Base-by-base conservation (phyloP, 192 early-diverging fungal species). In the Coemansia sp. region DNA sequence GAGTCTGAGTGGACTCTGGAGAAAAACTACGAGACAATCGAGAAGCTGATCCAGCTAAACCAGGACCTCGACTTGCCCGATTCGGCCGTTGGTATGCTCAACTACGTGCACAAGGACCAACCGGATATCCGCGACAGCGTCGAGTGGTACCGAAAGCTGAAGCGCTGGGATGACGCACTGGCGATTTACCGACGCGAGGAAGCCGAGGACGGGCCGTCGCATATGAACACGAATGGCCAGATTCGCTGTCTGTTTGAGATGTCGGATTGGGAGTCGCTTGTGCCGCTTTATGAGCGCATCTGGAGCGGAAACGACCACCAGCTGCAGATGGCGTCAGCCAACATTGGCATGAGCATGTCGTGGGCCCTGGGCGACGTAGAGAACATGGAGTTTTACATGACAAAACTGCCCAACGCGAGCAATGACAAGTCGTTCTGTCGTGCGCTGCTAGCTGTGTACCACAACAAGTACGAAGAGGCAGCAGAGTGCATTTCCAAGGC, bases 61-160 rank as follows among this genome's bases (percentile, higher is more conserved):
- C 91, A 95, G 63, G 83, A 91, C 24, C 81, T 98, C 17, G 92
- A 96, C 65, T 87, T 93, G 60, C 91, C 92, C 11, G 96, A 98
- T 70, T 94, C 94, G 14, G 95, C 96, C 4, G 85, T 93, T 52
- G 96, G 96, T 57, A 93, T 97, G 58, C 69, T 97, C 33, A 93
- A 87, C 14, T 87, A 90, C 82, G 94, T 93, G 3, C 87, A 88
- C 68, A 78, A 90, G 54, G 80, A 79, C 17, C 57, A 70, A 27
- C 87, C 86, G 41, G 83, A 93, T 43, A 84, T 94, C 21, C 87
- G 92, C 61, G 81, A 95, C 22, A 88, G 87, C 58, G 90, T 91
- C 37, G 83, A 90, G 10, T 98, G 95, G 95, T 95, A 91, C 68
- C 88, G 92, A 55, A 93, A 94, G 33, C 71, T 98, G 39, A 84